Conservation (phyloP, 2,329 filamentous ascomycete genomes). For the Colletotrichum musicola region DNA sequence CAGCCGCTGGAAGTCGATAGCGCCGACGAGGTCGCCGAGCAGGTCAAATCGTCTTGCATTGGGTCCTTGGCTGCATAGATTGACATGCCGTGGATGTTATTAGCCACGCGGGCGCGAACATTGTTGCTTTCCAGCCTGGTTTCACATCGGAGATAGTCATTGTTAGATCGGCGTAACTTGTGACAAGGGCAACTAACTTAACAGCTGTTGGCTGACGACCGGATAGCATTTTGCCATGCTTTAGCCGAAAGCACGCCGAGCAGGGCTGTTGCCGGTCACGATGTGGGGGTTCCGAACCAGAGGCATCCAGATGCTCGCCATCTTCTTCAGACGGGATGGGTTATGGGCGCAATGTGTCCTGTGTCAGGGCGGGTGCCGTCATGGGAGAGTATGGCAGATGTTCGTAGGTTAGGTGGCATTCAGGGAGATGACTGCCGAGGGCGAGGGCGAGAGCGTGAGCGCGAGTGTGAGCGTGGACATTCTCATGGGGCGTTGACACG, state of each 20-base stretch:
- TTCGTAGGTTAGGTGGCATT: not conserved
- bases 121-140: conserved; percentile 9
- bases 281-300: conserved; percentile 25
- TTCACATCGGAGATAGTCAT: conserved; percentile 18
- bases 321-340: not conserved
- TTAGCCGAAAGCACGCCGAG: not conserved
- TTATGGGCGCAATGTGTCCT: conserved; percentile 6
- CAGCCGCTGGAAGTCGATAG: conserved; percentile 10
- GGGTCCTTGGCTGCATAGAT: conserved; percentile 19
- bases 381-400: not conserved
- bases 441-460: too few species aligned
- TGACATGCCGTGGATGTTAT: conserved; percentile 4
- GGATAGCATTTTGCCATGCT: not conserved
- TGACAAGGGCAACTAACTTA: conserved; percentile 14
- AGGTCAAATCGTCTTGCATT: conserved; percentile 12
- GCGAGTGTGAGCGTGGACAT: too few species aligned
- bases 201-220: not conserved
- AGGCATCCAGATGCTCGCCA: conserved; percentile 4
- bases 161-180: conserved; percentile 30
- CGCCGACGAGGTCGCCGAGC: conserved; percentile 14
- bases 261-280: conserved; percentile 26
- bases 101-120: conserved; percentile 13
- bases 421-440: not conserved
- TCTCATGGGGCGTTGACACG: too few species aligned
- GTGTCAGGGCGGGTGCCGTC: not conserved